phyloP scores from a whole-genome alignment of 2,329 filamentous ascomycete genomes.

The Capronia americana region DNA sequence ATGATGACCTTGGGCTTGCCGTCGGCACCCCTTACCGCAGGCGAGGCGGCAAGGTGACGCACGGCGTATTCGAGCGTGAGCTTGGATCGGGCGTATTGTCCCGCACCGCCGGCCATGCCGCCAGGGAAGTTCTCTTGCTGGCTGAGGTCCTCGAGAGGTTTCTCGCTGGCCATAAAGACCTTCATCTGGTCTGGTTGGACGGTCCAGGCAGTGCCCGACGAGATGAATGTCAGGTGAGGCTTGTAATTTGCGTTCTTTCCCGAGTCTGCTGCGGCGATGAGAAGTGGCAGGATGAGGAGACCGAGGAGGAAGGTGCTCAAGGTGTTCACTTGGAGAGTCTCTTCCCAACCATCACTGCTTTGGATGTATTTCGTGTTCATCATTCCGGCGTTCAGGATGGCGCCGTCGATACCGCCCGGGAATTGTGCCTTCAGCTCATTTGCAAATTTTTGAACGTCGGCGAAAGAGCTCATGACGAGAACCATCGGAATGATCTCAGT shows the following conservation, averaged over 20 bases:
- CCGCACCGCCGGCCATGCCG: conserved; percentile 35
- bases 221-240: conserved; percentile 54
- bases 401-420: conserved; percentile 50
- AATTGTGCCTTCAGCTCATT: conserved; percentile 43
- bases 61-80: conserved; percentile 52
- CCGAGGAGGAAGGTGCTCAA: conserved; percentile 63
- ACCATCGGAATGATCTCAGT: conserved; percentile 52
- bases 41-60: conserved; percentile 45
- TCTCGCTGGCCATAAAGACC: conserved; percentile 37
- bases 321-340: conserved; percentile 64
- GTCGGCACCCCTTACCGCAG: conserved; percentile 38
- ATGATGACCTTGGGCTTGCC: conserved; percentile 51
- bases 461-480: conserved; percentile 56
- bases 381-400: conserved; percentile 55
- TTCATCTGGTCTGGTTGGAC: conserved; percentile 45
- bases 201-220: conserved; percentile 49
- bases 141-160: conserved; percentile 48
- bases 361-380: conserved; percentile 47
- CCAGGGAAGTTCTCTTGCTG: conserved; percentile 41
- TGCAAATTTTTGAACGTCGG: conserved; percentile 54
- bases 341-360: conserved; percentile 57
- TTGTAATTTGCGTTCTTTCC: conserved; percentile 30
- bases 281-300: conserved; percentile 58
- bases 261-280: conserved; percentile 46
- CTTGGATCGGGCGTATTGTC: conserved; percentile 53